phyloP scores from a whole-genome alignment of 2,329 filamentous ascomycete species.

The Hysterium pulicare region DNA sequence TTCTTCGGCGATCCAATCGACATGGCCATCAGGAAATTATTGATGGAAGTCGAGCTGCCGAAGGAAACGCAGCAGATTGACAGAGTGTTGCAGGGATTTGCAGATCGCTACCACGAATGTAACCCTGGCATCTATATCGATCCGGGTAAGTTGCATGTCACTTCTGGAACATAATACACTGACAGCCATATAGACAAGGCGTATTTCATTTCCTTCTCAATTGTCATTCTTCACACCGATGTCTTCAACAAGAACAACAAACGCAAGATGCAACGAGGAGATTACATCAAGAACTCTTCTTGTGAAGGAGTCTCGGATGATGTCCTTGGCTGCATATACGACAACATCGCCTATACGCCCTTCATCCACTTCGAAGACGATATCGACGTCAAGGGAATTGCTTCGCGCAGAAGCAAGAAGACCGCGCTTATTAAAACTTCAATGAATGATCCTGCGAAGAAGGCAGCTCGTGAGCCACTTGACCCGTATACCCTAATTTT shows the following conservation, averaged over 20 bases:
- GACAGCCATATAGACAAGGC: constrained; percentile 64
- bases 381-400: constrained; percentile 70
- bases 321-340: constrained; percentile 92
- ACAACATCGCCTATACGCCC: constrained; percentile 96
- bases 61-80: constrained; percentile 99
- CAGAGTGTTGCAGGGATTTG: constrained; percentile 87
- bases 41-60: constrained; percentile 94
- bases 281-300: constrained; percentile 92
- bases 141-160: constrained; percentile 49
- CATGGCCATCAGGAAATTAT: constrained; percentile 90
- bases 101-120: constrained; percentile 95
- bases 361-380: constrained; percentile 98
- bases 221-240: constrained; percentile 94
- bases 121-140: constrained; percentile 92
- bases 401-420: constrained; percentile 68
- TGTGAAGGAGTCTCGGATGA: constrained; percentile 92
- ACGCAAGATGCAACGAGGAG: constrained; percentile 93
- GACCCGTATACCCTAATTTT: constrained; percentile 95
- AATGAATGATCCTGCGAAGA: constrained; percentile 64
- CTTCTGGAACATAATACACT: constrained; percentile 7
- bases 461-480: constrained; percentile 74
- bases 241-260: constrained; percentile 99
- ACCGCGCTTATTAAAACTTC: constrained; percentile 53
- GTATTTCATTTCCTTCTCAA: constrained; percentile 97
- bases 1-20: constrained; percentile 98